Conservation (phyloP, 2,329 filamentous ascomycete species). For the Xylariaceae sp. region DNA sequence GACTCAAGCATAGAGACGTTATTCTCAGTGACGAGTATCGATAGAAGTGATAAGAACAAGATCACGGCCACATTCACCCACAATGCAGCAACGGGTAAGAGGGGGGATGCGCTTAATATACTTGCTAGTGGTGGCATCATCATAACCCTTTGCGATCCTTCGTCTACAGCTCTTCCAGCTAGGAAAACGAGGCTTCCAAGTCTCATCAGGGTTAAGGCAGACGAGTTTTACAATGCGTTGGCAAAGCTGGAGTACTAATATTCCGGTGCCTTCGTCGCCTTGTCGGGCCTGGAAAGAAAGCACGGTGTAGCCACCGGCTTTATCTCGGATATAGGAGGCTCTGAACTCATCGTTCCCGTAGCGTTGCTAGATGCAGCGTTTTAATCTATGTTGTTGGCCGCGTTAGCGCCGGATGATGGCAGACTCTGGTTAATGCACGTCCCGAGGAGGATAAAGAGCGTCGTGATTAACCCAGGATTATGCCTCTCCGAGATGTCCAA, state of each 20-base stretch:
- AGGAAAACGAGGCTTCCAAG: background rate
- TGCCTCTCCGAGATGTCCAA: too few relatives aligned
- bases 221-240: constrained; percentile 10
- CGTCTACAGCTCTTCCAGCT: too few relatives aligned
- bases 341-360: constrained; percentile 12
- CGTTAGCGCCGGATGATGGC: constrained; percentile 4
- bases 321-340: constrained; percentile 2
- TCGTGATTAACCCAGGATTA: constrained; percentile 9
- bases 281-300: constrained; percentile 8
- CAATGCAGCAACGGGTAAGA: constrained; percentile 3
- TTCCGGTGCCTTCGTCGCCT: constrained; percentile 7
- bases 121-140: too few relatives aligned
- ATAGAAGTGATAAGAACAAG: background rate
- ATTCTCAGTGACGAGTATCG: constrained; percentile 3
- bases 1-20: constrained; percentile 4
- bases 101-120: too few relatives aligned
- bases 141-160: too few relatives aligned
- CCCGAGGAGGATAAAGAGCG: constrained; percentile 5
- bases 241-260: constrained; percentile 11
- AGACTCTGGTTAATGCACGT: constrained; percentile 7
- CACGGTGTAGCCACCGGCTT: constrained; percentile 7
- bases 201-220: constrained; percentile 2
- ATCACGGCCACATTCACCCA: constrained; percentile 5
- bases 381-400: constrained; percentile 12
- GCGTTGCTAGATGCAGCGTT: constrained; percentile 16